phyloP scores from a whole-genome alignment of 139 green algal genomes.

The Haematococcus lacustris region DNA sequence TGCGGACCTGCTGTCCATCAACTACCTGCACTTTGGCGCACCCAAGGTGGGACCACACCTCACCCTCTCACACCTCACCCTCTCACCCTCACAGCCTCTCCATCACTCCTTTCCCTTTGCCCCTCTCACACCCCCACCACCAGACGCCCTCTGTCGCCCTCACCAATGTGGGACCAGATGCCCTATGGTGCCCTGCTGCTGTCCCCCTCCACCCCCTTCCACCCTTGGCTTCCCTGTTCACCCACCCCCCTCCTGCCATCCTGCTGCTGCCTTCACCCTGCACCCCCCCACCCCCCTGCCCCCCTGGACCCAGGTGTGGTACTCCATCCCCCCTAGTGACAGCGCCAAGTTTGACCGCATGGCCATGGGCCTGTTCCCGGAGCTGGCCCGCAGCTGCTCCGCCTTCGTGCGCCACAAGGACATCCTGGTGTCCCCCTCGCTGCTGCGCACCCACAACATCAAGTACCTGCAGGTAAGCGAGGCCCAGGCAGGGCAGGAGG shows the following conservation, averaged over 20 bases:
- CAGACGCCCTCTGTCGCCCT: background rate
- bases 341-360: slow-evolving; percentile 63
- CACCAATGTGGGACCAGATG: background rate
- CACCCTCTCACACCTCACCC: background rate
- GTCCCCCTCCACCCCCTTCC: background rate
- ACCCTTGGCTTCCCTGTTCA: background rate
- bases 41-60: slow-evolving; percentile 77
- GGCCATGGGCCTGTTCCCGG: slow-evolving; percentile 43
- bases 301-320: slow-evolving; percentile 47
- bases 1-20: slow-evolving; percentile 85
- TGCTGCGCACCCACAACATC: slow-evolving; percentile 43
- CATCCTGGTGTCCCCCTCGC: slow-evolving; percentile 46
- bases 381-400: slow-evolving; percentile 34
- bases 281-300: no score
- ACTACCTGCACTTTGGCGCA: slow-evolving; percentile 91
- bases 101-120: background rate
- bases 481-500: no score
- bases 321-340: slow-evolving; percentile 56
- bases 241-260: background rate
- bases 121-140: background rate
- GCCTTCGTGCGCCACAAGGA: slow-evolving; percentile 70
- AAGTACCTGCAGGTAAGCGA: slow-evolving; percentile 21
- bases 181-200: background rate
- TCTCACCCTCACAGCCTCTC: background rate
- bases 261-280: no score